phyloP scores from a whole-genome alignment of 1,284 basidiomycete genomes.

The Rhodotorula glutinis region DNA sequence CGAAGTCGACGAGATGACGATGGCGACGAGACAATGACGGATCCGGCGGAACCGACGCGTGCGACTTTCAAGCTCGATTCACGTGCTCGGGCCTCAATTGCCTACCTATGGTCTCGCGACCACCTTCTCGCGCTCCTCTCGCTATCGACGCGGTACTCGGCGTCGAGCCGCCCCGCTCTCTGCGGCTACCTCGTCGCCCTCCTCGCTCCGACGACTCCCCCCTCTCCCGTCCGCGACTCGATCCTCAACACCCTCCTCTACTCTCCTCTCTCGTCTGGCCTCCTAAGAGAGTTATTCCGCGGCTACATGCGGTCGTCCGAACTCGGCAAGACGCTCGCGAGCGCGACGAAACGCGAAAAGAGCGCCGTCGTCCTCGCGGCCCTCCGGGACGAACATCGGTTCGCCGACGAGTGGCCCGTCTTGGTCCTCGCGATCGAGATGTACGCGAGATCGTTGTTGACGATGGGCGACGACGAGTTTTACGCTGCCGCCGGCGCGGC shows the following conservation, averaged over 20 bases:
- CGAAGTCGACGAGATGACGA: neutral
- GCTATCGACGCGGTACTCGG: conserved; percentile 39
- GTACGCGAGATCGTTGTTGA: conserved; percentile 79
- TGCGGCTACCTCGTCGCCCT: conserved; percentile 60
- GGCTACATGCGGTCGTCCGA: conserved; percentile 58
- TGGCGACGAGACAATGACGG: conserved; percentile 11
- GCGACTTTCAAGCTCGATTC: conserved; percentile 43
- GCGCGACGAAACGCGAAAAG: conserved; percentile 50
- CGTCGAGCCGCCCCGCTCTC: conserved; percentile 51
- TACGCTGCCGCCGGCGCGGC: conserved; percentile 54
- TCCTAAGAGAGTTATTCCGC: conserved; percentile 72
- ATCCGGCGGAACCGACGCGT: conserved; percentile 30
- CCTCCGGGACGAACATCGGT: conserved; percentile 34
- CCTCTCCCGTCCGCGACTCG: conserved; percentile 50
- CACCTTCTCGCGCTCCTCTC: conserved; percentile 57
- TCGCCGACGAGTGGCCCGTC: conserved; percentile 52
- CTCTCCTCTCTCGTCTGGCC: conserved; percentile 45
- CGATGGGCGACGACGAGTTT: conserved; percentile 97
- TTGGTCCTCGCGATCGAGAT: conserved; percentile 78
- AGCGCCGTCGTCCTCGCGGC: conserved; percentile 34
- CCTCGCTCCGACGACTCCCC: conserved; percentile 51
- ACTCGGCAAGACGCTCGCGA: conserved; percentile 50
- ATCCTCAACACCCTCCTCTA: conserved; percentile 51
- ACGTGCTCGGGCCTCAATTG: conserved; percentile 59
- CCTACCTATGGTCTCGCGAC: conserved; percentile 54